These are phyloP conservation scores for Tetracladium setigerum DNA, from an alignment of 495 filamentous ascomycete genomes.

Conservation along the genomic window DNA sequence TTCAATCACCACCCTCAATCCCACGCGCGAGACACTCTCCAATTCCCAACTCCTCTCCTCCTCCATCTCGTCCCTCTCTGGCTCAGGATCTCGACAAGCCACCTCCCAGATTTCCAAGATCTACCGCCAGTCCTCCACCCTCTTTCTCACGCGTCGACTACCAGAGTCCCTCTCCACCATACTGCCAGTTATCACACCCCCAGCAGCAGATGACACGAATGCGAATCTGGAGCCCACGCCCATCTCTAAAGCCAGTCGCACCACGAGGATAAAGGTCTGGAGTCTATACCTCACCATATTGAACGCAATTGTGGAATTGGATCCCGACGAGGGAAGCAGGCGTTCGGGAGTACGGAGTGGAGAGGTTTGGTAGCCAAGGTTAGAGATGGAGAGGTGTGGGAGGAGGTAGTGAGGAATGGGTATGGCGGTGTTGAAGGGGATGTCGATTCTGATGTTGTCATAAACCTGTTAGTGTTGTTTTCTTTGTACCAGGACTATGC, in stretches of 20 bases:
- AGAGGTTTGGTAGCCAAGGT: constrained; percentile 69
- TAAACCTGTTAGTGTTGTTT: constrained; percentile 63
- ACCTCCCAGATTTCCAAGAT: constrained; percentile 62
- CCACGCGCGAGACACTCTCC: constrained; percentile 15
- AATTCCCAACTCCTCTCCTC: constrained; percentile 32
- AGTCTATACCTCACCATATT: constrained; percentile 90
- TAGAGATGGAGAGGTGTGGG: constrained; percentile 82
- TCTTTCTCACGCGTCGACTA: constrained; percentile 87
- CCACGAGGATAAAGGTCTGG: constrained; percentile 90
- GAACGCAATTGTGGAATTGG: constrained; percentile 82
- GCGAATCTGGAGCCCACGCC: constrained; percentile 44
- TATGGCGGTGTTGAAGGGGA: constrained; percentile 82
- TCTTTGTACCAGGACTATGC: constrained; percentile 1
- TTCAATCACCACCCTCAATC: constrained; percentile 30
- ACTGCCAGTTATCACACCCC: constrained; percentile 63
- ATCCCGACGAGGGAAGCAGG: constrained; percentile 77
- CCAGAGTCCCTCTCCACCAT: constrained; percentile 80
- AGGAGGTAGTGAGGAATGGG: constrained; percentile 77
- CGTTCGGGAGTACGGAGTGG: constrained; percentile 81
- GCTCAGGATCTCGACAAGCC: constrained; percentile 42
- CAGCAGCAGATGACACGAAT: constrained; percentile 29
- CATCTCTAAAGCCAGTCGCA: constrained; percentile 62
- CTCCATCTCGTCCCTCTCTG: constrained; percentile 40
- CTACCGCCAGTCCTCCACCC: constrained; percentile 82
- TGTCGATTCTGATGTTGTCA: constrained; percentile 91